A percentile compares a stretch with the other conserved stretches of the same genome.
phyloP scores from a whole-genome alignment of 192 early-diverging fungal genomes.

The Thamnidium elegans region DNA sequence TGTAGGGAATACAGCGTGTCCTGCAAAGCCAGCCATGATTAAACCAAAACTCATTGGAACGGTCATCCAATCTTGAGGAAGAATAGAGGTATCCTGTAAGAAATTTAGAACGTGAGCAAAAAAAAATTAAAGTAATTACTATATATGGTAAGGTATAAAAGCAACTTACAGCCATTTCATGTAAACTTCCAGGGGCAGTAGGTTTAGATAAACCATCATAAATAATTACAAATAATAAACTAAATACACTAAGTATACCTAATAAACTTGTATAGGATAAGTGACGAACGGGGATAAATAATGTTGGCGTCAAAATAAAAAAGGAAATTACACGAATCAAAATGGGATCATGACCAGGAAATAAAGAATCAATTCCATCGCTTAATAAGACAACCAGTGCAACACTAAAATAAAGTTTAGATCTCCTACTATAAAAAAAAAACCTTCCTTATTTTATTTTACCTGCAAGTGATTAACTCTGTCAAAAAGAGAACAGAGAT shows the following conservation, averaged over 20 bases:
- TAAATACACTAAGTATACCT: conserved; percentile 53
- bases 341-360: conserved; percentile 28
- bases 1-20: conserved; percentile 66
- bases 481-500: conserved; percentile 38
- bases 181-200: conserved; percentile 54
- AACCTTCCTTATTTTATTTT: conserved; percentile 4
- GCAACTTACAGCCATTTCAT: conserved; percentile 40
- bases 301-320: conserved; percentile 49
- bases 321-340: conserved; percentile 47
- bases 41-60: conserved; percentile 57
- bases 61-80: conserved; percentile 41
- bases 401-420: conserved; percentile 32
- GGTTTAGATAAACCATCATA: conserved; percentile 54
- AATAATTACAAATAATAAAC: conserved; percentile 55
- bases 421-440: not conserved
- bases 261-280: conserved; percentile 55
- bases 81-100: conserved; percentile 45
- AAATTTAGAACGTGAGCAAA: not conserved
- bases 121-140: not conserved
- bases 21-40: conserved; percentile 57
- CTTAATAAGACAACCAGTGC: conserved; percentile 38
- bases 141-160: conserved; percentile 1
- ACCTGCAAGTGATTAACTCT: conserved; percentile 40
- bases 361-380: conserved; percentile 37
- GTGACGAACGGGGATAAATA: conserved; percentile 46